Percentiles rank a stretch among this genome's conserved stretches.
phyloP scores from a whole-genome alignment of 2,329 filamentous ascomycete species.

The Catunica adiposa region DNA sequence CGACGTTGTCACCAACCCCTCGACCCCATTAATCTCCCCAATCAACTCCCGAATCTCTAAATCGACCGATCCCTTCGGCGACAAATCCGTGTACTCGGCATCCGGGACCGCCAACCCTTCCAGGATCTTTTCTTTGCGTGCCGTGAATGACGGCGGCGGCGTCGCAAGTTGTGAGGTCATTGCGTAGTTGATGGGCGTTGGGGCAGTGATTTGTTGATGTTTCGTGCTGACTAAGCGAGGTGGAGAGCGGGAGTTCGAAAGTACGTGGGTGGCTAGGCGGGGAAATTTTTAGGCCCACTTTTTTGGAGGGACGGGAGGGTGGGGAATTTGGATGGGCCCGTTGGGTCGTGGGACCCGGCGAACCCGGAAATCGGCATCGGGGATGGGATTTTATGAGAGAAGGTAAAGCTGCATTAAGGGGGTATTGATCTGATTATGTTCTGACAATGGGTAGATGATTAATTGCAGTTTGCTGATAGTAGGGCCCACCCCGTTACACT shows the following conservation, averaged over 20 bases:
- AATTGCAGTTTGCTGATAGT: neutral
- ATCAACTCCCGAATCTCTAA: constrained; percentile 62
- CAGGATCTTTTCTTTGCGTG: constrained; percentile 59
- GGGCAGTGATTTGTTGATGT: neutral
- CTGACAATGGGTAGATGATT: neutral
- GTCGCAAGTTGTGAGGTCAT: neutral
- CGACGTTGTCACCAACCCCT: constrained; percentile 76
- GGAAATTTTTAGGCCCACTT: neutral
- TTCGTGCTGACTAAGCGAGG: neutral
- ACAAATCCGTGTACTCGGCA: constrained; percentile 61
- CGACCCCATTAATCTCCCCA: constrained; percentile 54
- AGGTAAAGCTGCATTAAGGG: neutral
- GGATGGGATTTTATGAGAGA: neutral
- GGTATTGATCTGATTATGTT: neutral
- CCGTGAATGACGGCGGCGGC: constrained; percentile 14
- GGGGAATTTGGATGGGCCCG: neutral
- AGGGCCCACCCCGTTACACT: neutral
- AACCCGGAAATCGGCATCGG: neutral
- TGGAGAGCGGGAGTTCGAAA: neutral
- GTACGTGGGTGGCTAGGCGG: neutral
- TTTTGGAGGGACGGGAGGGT: neutral
- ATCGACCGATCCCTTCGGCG: constrained; percentile 80
- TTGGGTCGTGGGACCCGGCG: neutral
- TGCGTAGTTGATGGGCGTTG: neutral
- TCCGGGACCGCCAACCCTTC: constrained; percentile 50